Evolutionary conservation across 257 asterid species (phyloP), one percentile per base, ranked within the genome.

Genomic region (Salvia miltiorrhiza): DNA sequence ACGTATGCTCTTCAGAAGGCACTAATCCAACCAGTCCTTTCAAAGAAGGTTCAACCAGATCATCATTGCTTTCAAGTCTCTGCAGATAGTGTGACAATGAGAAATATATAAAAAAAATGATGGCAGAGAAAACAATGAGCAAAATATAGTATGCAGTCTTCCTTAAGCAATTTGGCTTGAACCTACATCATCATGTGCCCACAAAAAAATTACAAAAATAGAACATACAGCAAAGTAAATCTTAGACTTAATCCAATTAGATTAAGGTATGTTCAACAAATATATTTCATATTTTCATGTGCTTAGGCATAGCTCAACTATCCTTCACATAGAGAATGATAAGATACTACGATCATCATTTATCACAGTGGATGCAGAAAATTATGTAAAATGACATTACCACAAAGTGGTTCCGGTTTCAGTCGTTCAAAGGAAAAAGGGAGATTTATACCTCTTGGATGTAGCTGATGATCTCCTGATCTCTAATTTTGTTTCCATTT

Each of bases 1-100:
- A 81, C 4, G 95, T 87, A 71, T 83, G 84, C 74, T 85, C 83
- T 68, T 79, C 87, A n/a, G 95, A 82, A 69, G 92, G 87, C 75
- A 85, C 64, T 67, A 89, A 67, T 78, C 96, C 92, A 35, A 89
- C 88, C 67, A 80, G 66, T 52, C 79, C 87, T 53, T 87, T 78
- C 56, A 82, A 64, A 63, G 93, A 79, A 48, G 93, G 84, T 39
- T 50, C 56, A 21, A 76, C 72, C 26, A 73, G 66, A 61, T 73
- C 75, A 59, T 80, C 89, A 72, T 82, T 86, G 63, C 76, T 79
- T 81, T 86, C 96, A 37, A 87, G 87, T 59, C 73, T 85, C 96
- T 90, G 89, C 69, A 58, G 43, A 37, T 57, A 44, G 69, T 16
- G 23, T 24, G 35, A 37, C 72, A 63, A 63, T 63, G 60, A 48